These are phyloP conservation scores for Pulveroboletus sp. DNA, from an alignment of 768 basidiomycete genomes.

Conservation along the genomic window DNA sequence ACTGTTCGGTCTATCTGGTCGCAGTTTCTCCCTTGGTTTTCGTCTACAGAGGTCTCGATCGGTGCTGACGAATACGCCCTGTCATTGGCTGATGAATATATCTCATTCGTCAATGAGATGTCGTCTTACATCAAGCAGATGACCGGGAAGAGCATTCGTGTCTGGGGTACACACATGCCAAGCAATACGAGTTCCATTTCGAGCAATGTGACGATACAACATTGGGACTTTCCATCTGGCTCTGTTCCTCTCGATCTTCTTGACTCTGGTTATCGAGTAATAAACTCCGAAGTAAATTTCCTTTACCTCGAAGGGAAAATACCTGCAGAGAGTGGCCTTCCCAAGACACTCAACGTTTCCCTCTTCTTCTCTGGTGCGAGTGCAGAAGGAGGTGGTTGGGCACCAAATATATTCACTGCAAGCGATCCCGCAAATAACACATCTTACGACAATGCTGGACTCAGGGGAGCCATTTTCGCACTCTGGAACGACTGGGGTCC, in stretches of 20 bases:
- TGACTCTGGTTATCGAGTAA: conserved; percentile 32
- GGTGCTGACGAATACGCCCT: conserved; percentile 42
- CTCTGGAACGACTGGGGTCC: conserved; percentile 45
- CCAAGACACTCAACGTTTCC: conserved; percentile 28
- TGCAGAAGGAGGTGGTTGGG: conserved; percentile 31
- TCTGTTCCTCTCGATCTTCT: conserved; percentile 33
- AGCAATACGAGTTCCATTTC: conserved; percentile 33
- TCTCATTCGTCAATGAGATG: conserved; percentile 41
- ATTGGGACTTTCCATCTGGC: conserved; percentile 36
- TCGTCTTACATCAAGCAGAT: conserved; percentile 30
- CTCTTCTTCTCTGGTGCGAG: conserved; percentile 30
- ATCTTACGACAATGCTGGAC: conserved; percentile 19
- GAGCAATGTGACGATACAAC: conserved; percentile 40
- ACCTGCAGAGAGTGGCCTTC: conserved; percentile 30
- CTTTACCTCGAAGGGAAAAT: conserved; percentile 37
- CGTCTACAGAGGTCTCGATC: conserved; percentile 39
- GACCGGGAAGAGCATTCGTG: conserved; percentile 36
- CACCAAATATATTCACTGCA: conserved; percentile 32
- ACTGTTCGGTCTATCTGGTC: conserved; percentile 41
- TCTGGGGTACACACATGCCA: conserved; percentile 41
- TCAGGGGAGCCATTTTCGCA: conserved; percentile 35
- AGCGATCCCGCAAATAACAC: conserved; percentile 32
- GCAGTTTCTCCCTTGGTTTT: conserved; percentile 37
- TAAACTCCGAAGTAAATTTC: conserved; percentile 34
- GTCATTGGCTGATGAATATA: conserved; percentile 38